Percentiles rank a stretch among this genome's conserved stretches.
Evolutionary conservation across 495 filamentous ascomycete species (phyloP).

Genomic region (Entonaema liquescens): DNA sequence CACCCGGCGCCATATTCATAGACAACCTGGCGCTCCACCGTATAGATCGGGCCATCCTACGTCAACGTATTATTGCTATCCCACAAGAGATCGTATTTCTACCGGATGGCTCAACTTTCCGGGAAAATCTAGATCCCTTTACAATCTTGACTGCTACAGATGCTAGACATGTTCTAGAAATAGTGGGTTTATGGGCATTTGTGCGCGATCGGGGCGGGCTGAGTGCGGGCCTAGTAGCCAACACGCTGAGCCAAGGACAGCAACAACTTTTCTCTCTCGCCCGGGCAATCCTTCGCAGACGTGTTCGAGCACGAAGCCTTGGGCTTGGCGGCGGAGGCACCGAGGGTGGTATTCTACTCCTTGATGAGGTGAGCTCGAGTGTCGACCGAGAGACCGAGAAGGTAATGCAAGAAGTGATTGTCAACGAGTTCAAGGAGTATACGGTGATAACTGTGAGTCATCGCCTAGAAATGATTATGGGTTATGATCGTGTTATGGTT

Average conservation of each 20-base stretch:
- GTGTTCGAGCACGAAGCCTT: slow-evolving; percentile 36
- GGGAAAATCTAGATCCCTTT: slow-evolving; percentile 56
- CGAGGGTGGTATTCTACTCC: slow-evolving; percentile 47
- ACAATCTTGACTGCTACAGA: slow-evolving; percentile 46
- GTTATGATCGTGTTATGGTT: slow-evolving; percentile 57
- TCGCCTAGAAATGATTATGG: slow-evolving; percentile 56
- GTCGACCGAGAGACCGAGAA: slow-evolving; percentile 58
- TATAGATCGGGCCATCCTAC: slow-evolving; percentile 41
- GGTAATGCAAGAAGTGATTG: slow-evolving; percentile 55
- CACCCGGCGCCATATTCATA: slow-evolving; percentile 28
- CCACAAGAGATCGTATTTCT: slow-evolving; percentile 57
- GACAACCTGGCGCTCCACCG: slow-evolving; percentile 42
- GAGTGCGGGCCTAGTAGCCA: slow-evolving; percentile 59
- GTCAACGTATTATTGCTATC: slow-evolving; percentile 47
- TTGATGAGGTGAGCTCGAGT: slow-evolving; percentile 54
- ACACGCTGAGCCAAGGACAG: slow-evolving; percentile 68
- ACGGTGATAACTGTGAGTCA: slow-evolving; percentile 61
- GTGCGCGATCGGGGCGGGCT: slow-evolving; percentile 61
- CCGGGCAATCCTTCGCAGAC: slow-evolving; percentile 62
- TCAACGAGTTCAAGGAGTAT: slow-evolving; percentile 53
- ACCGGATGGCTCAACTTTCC: slow-evolving; percentile 48
- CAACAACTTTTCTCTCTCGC: slow-evolving; percentile 71
- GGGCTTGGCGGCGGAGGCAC: slow-evolving; percentile 17
- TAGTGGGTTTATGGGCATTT: slow-evolving; percentile 59
- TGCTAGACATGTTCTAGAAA: slow-evolving; percentile 56